Evolutionary conservation across 768 basidiomycete genomes (phyloP).

Genomic region (Porpolomopsis calyptriformis): DNA sequence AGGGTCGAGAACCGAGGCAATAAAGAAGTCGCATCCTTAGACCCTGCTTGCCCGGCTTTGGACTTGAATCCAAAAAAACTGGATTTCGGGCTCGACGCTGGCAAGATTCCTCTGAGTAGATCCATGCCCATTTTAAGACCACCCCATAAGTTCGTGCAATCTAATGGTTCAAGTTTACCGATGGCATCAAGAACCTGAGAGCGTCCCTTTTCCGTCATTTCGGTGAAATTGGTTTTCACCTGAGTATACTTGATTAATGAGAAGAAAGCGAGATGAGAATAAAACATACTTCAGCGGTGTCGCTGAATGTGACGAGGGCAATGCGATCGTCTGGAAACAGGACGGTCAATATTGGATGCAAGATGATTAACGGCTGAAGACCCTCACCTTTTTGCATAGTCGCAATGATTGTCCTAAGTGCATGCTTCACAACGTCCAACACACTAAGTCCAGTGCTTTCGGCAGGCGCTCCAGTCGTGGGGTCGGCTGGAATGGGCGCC

Average conservation of each 20-base stretch:
- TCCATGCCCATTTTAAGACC: slow-evolving; percentile 9
- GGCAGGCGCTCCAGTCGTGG: slow-evolving; percentile 5
- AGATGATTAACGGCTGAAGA: background rate
- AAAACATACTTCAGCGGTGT: slow-evolving; percentile 1
- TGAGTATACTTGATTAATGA: background rate
- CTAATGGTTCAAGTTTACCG: background rate
- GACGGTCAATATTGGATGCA: background rate
- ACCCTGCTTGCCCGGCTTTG: background rate
- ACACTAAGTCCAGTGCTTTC: slow-evolving; percentile 9
- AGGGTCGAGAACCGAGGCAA: slow-evolving; percentile 3
- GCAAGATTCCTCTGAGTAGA: background rate
- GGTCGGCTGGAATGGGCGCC: slow-evolving; percentile 7
- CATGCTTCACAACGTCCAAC: slow-evolving; percentile 8
- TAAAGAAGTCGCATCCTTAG: background rate
- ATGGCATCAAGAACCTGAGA: background rate
- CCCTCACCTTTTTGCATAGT: slow-evolving; percentile 7
- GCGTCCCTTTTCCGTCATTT: slow-evolving; percentile 5
- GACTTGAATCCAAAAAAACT: background rate
- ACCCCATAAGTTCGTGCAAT: slow-evolving; percentile 6
- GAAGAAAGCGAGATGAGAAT: background rate
- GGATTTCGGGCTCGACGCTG: background rate
- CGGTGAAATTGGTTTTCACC: slow-evolving; percentile 3
- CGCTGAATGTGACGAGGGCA: slow-evolving; percentile 7
- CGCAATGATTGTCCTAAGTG: slow-evolving; percentile 8
- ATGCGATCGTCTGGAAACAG: slow-evolving; percentile 6